Evolutionary conservation across 1,284 basidiomycete species (phyloP).

Genomic region (Farysia itapuensis): DNA sequence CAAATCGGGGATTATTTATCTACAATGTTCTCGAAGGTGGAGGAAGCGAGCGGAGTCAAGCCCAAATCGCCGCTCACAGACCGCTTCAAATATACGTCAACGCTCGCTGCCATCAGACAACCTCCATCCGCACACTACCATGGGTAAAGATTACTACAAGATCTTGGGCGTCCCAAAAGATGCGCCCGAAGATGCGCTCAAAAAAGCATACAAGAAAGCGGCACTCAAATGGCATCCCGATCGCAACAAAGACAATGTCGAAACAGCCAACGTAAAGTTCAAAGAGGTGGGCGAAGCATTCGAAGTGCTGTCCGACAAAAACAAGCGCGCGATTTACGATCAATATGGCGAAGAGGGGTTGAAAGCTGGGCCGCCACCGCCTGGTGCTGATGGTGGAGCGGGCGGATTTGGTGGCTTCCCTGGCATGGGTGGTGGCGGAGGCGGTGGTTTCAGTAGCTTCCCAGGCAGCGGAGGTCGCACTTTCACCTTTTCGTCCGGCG

Average conservation of each 20-base stretch:
- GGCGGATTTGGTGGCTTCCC: slow-evolving; percentile 41
- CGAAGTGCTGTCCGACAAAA: slow-evolving; percentile 88
- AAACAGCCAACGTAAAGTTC: slow-evolving; percentile 81
- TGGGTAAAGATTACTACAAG: slow-evolving; percentile 60
- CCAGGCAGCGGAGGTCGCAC: slow-evolving; percentile 29
- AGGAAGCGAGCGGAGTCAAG: neutral
- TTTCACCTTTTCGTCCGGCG: slow-evolving; percentile 41
- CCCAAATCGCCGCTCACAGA: neutral
- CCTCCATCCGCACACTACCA: slow-evolving; percentile 4
- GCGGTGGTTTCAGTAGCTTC: slow-evolving; percentile 11
- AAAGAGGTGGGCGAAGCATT: slow-evolving; percentile 97
- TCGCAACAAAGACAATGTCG: slow-evolving; percentile 76
- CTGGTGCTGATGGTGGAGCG: slow-evolving; percentile 51
- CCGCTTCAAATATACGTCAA: neutral
- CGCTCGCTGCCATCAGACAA: neutral
- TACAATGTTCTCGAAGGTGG: too few species aligned
- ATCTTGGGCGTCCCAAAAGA: slow-evolving; percentile 55
- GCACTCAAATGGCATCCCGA: slow-evolving; percentile 91
- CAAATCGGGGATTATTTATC: neutral
- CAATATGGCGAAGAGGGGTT: slow-evolving; percentile 95
- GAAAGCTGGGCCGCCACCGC: slow-evolving; percentile 65
- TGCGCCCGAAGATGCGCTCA: slow-evolving; percentile 55
- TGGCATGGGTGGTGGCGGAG: slow-evolving; percentile 6
- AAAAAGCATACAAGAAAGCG: slow-evolving; percentile 57
- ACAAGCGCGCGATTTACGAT: slow-evolving; percentile 91